Percentiles rank a stretch among this genome's conserved stretches.
Conservation (phyloP, 441 rosid genomes). For the Capsella rubella region DNA sequence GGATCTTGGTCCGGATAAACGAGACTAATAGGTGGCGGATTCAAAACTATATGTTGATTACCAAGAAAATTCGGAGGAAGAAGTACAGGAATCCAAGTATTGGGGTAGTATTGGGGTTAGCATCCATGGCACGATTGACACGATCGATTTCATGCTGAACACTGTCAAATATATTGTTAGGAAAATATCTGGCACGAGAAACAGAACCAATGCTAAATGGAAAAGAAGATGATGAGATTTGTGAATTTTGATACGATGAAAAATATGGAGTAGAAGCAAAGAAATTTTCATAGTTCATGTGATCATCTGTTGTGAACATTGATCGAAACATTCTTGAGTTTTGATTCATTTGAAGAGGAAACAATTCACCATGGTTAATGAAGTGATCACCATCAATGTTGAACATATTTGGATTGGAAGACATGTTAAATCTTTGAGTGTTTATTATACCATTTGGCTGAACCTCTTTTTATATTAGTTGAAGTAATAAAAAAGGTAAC, state of each 20-base stretch:
- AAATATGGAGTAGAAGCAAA: conserved; percentile 16
- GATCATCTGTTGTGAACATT: neutral
- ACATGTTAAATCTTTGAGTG: conserved; percentile 4
- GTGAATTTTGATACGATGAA: conserved; percentile 18
- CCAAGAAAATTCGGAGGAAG: neutral
- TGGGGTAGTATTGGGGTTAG: neutral
- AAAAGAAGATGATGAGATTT: neutral
- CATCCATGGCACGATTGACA: neutral
- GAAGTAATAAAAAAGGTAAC: no score
- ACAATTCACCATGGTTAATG: neutral
- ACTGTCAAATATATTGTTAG: neutral
- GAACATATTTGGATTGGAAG: conserved; percentile 11
- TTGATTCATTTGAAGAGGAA: neutral
- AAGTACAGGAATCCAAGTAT: conserved; percentile 1
- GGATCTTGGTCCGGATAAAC: no score
- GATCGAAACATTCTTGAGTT: neutral
- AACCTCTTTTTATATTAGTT: no score
- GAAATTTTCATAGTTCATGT: conserved; percentile 6
- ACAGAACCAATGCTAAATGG: neutral
- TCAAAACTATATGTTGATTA: neutral
- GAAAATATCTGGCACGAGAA: neutral
- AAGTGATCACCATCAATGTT: neutral
- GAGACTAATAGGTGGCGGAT: no score
- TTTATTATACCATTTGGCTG: neutral
- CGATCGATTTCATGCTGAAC: neutral